Evolutionary conservation across 2,329 filamentous ascomycete genomes (phyloP), one percentile per base, ranked within the genome.

Genomic region (Fonsecaea pedrosoi): DNA sequence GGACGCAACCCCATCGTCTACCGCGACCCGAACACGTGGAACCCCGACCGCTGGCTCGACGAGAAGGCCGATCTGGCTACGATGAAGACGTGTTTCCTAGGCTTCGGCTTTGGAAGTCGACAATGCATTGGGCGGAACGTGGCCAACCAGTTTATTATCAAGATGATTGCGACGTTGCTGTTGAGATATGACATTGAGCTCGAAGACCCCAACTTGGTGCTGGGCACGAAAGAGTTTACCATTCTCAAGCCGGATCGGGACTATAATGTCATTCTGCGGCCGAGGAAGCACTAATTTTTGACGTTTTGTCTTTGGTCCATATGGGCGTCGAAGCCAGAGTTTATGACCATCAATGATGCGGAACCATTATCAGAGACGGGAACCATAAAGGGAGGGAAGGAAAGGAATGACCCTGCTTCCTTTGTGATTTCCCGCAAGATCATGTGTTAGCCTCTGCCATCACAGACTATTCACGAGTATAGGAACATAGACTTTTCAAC

Each of bases 11-110:
- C 68, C 9, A 42, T 25, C 21, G 64, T 64, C 30, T 70, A 69
- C 45, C 55, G 38, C 25, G 62, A 70, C 38, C 70, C 70, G 5
- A 34, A 67, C 15, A 69, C 58, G 8, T 71, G 64, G 62, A 65
- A 66, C 15, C 70, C 70, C 1, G 70, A 70, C 37, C 64, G 70
- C 35, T 71, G 70, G 70, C 58, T 71, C 15, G 66, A 67, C 50
- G 63, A 66, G 34, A 61, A 66, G n/a, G 60, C 60, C 3, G 63
- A 69, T 30, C 40, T 69, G 34, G 54, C 67, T 3, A 69, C 63
- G 0, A 69, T 69, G 67, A 69, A 69, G 38, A 38, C 57, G 9
- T 66, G 60, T 42, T 69, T 66, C 38, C 56, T 69, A 4, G 67
- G 67, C 32, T 69, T 69, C n/a, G 67, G 67, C 32, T 66, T 60